Conservation (phyloP, 2,329 filamentous ascomycete species). For the Epichloe aotearoae region DNA sequence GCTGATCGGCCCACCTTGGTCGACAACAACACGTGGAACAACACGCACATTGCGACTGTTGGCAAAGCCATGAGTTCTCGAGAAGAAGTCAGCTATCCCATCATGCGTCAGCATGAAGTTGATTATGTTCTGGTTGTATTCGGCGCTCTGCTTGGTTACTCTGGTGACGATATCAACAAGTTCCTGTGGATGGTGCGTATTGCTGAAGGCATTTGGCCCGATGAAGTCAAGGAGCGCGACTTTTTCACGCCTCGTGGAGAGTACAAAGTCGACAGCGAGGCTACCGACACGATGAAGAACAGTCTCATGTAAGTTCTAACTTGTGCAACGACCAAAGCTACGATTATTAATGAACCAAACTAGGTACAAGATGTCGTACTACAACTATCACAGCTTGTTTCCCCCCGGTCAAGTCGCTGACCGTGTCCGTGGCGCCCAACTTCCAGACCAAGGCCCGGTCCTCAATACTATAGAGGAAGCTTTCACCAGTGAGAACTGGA, state of each 20-base stretch:
- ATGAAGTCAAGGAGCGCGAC: conserved; percentile 91
- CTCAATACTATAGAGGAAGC: conserved; percentile 90
- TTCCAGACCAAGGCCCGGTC: conserved; percentile 75
- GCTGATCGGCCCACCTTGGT: conserved; percentile 92
- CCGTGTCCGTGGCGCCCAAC: conserved; percentile 66
- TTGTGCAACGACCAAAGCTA: background rate
- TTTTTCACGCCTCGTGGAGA: conserved; percentile 92
- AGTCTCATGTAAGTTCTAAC: conserved; percentile 76
- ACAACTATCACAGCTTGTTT: conserved; percentile 92
- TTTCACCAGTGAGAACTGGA: conserved; percentile 99
- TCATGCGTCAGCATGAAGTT: conserved; percentile 96
- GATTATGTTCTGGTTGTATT: conserved; percentile 98
- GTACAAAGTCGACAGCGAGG: conserved; percentile 86
- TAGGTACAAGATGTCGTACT: conserved; percentile 99
- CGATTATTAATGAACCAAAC: conserved; percentile 12
- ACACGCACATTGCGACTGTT: conserved; percentile 97
- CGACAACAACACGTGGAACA: conserved; percentile 99
- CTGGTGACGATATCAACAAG: conserved; percentile 98
- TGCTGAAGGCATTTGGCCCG: conserved; percentile 98
- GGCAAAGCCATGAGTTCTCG: conserved; percentile 97
- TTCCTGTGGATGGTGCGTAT: conserved; percentile 99
- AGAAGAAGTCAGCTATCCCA: conserved; percentile 96
- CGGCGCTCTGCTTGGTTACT: conserved; percentile 90
- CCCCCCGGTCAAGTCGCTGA: conserved; percentile 81
- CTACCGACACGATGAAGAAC: conserved; percentile 96